A percentile compares a stretch with the other conserved stretches of the same genome.
These are phyloP conservation scores for Pseudogymnoascus sp. DNA, from an alignment of 2,329 filamentous ascomycete species.

Conservation along the genomic window DNA sequence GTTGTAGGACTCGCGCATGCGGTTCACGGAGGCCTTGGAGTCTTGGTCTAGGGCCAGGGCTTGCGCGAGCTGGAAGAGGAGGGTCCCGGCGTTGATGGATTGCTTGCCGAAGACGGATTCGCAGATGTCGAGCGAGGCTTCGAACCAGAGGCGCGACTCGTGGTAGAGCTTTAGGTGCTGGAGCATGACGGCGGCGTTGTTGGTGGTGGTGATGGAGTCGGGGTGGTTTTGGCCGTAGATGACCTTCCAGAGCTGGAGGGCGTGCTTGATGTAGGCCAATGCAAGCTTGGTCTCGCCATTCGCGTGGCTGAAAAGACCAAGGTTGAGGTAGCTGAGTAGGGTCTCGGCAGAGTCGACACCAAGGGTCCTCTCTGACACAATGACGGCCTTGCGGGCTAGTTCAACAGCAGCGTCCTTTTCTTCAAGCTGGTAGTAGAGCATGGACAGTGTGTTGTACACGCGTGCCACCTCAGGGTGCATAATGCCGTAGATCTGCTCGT, in stretches of 20 bases:
- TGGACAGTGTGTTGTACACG: slow-evolving; percentile 89
- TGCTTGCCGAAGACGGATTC: slow-evolving; percentile 82
- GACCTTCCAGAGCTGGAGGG: slow-evolving; percentile 90
- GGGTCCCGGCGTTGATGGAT: slow-evolving; percentile 86
- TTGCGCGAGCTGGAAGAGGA: slow-evolving; percentile 95
- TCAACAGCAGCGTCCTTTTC: slow-evolving; percentile 95
- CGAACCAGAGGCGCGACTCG: slow-evolving; percentile 93
- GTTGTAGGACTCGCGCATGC: slow-evolving; percentile 94
- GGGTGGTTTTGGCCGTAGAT: slow-evolving; percentile 91
- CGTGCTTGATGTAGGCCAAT: slow-evolving; percentile 83
- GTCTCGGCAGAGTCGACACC: slow-evolving; percentile 92
- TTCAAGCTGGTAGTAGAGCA: slow-evolving; percentile 94
- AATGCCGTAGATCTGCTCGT: slow-evolving; percentile 98
- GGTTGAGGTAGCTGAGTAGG: slow-evolving; percentile 88
- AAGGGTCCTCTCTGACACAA: slow-evolving; percentile 88
- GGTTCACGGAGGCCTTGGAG: slow-evolving; percentile 78
- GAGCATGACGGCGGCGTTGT: slow-evolving; percentile 98
- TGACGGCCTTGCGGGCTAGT: slow-evolving; percentile 89
- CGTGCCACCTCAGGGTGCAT: slow-evolving; percentile 92
- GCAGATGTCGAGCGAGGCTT: slow-evolving; percentile 80
- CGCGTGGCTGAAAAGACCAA: slow-evolving; percentile 88
- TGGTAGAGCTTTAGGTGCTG: slow-evolving; percentile 91
- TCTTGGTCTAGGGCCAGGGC: slow-evolving; percentile 93
- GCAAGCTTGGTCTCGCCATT: slow-evolving; percentile 82
- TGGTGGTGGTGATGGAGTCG: slow-evolving; percentile 96